A percentile compares a stretch with the other conserved stretches of the same genome.
These are phyloP conservation scores for Chaetoscypha palmicola DNA, from an alignment of 2,329 filamentous ascomycete genomes.

Conservation along the genomic window DNA sequence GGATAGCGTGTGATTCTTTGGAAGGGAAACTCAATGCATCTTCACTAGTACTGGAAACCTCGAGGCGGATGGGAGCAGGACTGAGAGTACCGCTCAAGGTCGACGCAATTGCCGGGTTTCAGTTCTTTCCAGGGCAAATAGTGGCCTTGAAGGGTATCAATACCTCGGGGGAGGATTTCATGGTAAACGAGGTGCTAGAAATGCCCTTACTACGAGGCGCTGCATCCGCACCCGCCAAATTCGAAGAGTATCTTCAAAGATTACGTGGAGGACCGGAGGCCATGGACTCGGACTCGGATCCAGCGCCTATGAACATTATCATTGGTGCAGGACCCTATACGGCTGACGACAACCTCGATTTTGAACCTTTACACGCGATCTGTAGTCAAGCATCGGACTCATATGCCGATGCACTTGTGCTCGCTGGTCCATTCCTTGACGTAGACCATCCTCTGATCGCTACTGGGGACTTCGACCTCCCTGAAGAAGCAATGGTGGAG, in stretches of 20 bases:
- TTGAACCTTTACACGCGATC: constrained; percentile 75
- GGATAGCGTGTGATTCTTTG: constrained; percentile 81
- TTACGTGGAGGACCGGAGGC: constrained; percentile 58
- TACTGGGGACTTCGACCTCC: constrained; percentile 69
- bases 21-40: constrained; percentile 81
- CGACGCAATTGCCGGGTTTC: constrained; percentile 59
- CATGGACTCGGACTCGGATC: constrained; percentile 51
- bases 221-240: constrained; percentile 57
- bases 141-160: constrained; percentile 84
- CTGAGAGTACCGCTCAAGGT: constrained; percentile 74
- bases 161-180: constrained; percentile 75
- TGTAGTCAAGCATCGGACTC: constrained; percentile 69
- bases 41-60: constrained; percentile 83
- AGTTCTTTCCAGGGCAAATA: constrained; percentile 92
- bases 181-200: constrained; percentile 67
- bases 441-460: constrained; percentile 84
- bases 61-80: constrained; percentile 74
- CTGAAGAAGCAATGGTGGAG: constrained; percentile 58
- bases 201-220: constrained; percentile 69
- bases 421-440: constrained; percentile 86
- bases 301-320: constrained; percentile 66
- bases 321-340: constrained; percentile 86
- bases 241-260: constrained; percentile 63
- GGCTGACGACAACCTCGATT: constrained; percentile 84
- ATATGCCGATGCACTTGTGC: constrained; percentile 70